Evolutionary conservation across 495 filamentous ascomycete genomes (phyloP).

Genomic region (Xylaria nigripes): DNA sequence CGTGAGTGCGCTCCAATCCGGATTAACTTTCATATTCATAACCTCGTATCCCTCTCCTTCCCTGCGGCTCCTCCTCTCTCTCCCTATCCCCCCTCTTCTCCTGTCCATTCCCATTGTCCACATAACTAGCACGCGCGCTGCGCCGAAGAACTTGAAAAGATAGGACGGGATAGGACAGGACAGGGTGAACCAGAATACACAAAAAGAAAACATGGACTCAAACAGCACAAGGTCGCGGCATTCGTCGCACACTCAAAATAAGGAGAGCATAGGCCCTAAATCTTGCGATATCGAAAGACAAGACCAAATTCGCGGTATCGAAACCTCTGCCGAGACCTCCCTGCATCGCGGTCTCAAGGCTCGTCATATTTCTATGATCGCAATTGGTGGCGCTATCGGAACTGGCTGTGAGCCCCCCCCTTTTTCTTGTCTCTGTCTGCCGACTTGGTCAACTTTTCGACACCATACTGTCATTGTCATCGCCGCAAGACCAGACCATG

Average conservation of each 20-base stretch:
- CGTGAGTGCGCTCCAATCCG: no score
- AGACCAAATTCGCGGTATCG: constrained; percentile 26
- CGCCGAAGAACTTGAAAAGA: not conserved
- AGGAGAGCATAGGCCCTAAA: constrained; percentile 12
- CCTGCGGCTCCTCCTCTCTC: no score
- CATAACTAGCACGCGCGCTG: not conserved
- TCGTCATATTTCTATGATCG: constrained; percentile 72
- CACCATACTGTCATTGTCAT: constrained; percentile 14
- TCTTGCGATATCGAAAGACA: constrained; percentile 8
- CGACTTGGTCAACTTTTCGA: constrained; percentile 21
- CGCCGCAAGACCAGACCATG: not conserved
- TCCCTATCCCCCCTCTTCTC: no score
- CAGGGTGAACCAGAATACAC: not conserved
- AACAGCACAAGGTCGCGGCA: constrained; percentile 15
- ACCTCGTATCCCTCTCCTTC: no score
- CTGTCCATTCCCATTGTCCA: no score
- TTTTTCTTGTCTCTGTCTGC: not conserved
- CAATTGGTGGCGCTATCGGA: constrained; percentile 77
- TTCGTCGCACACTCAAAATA: constrained; percentile 17
- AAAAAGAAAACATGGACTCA: not conserved
- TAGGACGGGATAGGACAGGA: no score
- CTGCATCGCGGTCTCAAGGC: constrained; percentile 57
- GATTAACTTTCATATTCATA: no score
- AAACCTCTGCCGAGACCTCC: constrained; percentile 28
- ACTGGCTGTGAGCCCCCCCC: constrained; percentile 38